Percentiles rank a stretch among this genome's conserved stretches.
These are phyloP conservation scores for Coemansia sp. DNA, from an alignment of 192 early-diverging fungal genomes.

Conservation along the genomic window DNA sequence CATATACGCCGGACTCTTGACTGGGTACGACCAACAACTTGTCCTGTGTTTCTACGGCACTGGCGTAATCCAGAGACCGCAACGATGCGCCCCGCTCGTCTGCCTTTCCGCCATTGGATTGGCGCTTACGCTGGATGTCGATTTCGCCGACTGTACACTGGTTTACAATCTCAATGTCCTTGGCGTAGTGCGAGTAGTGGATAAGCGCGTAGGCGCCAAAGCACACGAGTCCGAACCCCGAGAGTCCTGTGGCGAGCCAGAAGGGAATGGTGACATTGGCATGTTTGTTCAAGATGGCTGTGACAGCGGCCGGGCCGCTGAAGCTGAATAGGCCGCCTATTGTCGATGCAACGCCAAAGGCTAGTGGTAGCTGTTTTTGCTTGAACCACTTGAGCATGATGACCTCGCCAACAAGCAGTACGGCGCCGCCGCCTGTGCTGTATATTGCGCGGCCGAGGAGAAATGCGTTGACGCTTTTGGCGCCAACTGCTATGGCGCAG, in stretches of 20 bases:
- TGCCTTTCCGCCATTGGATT: background rate
- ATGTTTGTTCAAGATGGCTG: constrained; percentile 35
- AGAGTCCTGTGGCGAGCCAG: constrained; percentile 58
- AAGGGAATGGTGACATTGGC: constrained; percentile 44
- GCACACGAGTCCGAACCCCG: constrained; percentile 51
- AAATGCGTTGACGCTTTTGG: constrained; percentile 33
- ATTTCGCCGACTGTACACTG: no score
- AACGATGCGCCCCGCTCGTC: background rate
- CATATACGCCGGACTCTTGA: constrained; percentile 13
- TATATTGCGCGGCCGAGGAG: constrained; percentile 52
- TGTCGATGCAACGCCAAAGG: constrained; percentile 46
- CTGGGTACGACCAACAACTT: constrained; percentile 27
- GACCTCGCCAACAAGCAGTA: constrained; percentile 54
- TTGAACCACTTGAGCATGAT: constrained; percentile 58
- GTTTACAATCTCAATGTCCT: constrained; percentile 19
- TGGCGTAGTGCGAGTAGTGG: constrained; percentile 50
- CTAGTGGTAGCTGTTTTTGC: constrained; percentile 42
- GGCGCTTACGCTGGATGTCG: background rate
- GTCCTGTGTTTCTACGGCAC: constrained; percentile 17
- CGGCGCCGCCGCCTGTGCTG: constrained; percentile 49
- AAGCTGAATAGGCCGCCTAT: constrained; percentile 49
- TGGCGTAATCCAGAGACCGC: constrained; percentile 7
- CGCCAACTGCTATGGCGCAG: constrained; percentile 40
- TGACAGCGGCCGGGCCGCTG: constrained; percentile 42
- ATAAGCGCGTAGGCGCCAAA: constrained; percentile 55